These are phyloP conservation scores for Diaporthe batatas DNA, from an alignment of 2,329 filamentous ascomycete genomes.

Conservation along the genomic window DNA sequence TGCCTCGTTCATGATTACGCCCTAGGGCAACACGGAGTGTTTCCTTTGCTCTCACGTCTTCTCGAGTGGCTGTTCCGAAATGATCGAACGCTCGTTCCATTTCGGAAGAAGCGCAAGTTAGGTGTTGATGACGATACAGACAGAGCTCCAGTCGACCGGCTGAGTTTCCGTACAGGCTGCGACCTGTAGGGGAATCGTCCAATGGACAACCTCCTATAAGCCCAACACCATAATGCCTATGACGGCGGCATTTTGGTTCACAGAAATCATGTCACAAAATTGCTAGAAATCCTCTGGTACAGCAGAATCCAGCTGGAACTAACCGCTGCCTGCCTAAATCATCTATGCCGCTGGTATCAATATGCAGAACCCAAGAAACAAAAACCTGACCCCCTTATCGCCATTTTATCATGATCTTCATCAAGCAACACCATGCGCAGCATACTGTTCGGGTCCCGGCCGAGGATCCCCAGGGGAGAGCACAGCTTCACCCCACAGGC, in stretches of 20 bases:
- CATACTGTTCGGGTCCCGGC: not conserved
- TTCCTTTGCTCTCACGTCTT: no score
- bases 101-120: not conserved
- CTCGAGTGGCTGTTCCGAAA: no score
- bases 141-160: no score
- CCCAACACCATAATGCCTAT: no score
- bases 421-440: not conserved
- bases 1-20: not conserved
- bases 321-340: not conserved
- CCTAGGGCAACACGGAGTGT: not conserved
- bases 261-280: not conserved
- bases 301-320: slow-evolving; percentile 4
- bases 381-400: not conserved
- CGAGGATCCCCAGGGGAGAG: not conserved
- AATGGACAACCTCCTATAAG: no score
- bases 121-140: no score
- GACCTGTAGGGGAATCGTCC: no score
- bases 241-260: not conserved
- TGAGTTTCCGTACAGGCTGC: no score
- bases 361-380: not conserved
- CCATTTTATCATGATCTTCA: slow-evolving; percentile 19
- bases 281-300: no score
- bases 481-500: slow-evolving; percentile 12
- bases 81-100: no score
- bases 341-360: slow-evolving; percentile 29